Evolutionary conservation across 805 yeast species (phyloP), one percentile per base, ranked within the genome.

Genomic region (Torulaspora indica): DNA sequence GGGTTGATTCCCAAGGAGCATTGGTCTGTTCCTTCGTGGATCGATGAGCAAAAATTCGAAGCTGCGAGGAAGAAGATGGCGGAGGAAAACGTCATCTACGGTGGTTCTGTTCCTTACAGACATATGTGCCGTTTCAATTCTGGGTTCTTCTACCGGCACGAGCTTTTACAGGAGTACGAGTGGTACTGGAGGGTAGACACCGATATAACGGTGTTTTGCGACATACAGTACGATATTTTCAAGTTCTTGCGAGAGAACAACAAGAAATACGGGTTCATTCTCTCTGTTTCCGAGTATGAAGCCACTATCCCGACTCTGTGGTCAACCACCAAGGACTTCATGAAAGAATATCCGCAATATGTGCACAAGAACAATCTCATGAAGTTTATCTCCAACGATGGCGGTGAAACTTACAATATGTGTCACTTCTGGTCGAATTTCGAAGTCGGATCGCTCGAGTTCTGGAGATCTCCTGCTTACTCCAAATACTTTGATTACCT

Each of bases 361-460:
- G 43, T 75, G 8, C 61, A 66, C 45, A 48, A 63, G 34, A 66
- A 81, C 60, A 79, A 81, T 54, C 68, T 82, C 52, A 61, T 81
- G 65, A 73, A 74, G n/a, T 85, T 84, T 64, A 66, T 85, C 18
- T 75, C 83, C 9, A 68, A 75, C 53, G 86, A 84, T 60, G 57
- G 66, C 4, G 93, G 88, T 32, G 74, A 74, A 45, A 64, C 77
- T 0, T 86, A 81, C 64, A 85, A 85, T 58, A 59, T 76, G 56
- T 85, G 95, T 59, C 95, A 86, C 62, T 86, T 82, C 62, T 85
- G 95, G 93, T 75, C 87, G 6, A 83, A 83, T 62, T 83, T 82
- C 53, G 89, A 83, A 67, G 70, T 85, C 43, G 93, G 85, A 2
- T 82, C 82, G 47, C 70, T 85, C 58, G 82, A 80, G 41, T 77